These are phyloP conservation scores for Hypoxylon sp. DNA, from an alignment of 2,329 filamentous ascomycete species.

Conservation along the genomic window DNA sequence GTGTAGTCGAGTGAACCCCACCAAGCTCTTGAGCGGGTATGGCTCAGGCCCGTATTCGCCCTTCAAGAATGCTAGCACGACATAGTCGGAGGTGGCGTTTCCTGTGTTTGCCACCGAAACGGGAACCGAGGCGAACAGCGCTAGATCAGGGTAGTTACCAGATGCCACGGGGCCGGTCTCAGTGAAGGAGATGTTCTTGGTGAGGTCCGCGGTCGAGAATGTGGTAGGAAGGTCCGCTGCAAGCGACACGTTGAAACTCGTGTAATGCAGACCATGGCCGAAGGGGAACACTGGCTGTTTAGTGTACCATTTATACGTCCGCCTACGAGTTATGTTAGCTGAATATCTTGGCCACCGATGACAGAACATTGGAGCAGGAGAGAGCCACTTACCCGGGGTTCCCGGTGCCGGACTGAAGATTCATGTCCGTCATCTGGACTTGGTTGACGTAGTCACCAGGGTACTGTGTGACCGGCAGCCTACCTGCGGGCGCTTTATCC, in stretches of 20 bases:
- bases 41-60: slow-evolving; percentile 62
- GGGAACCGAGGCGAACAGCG: slow-evolving; percentile 57
- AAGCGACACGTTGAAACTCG: slow-evolving; percentile 58
- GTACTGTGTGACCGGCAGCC: slow-evolving; percentile 68
- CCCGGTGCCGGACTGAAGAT: slow-evolving; percentile 59
- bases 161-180: slow-evolving; percentile 48
- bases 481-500: slow-evolving; percentile 62
- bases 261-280: slow-evolving; percentile 70
- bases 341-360: neutral
- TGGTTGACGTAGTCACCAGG: slow-evolving; percentile 63
- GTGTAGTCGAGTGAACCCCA: slow-evolving; percentile 62
- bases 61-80: slow-evolving; percentile 63
- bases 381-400: slow-evolving; percentile 57
- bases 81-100: slow-evolving; percentile 62
- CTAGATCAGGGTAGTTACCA: slow-evolving; percentile 56
- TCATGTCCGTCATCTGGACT: slow-evolving; percentile 68
- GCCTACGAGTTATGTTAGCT: slow-evolving; percentile 35
- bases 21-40: slow-evolving; percentile 65
- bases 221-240: slow-evolving; percentile 42
- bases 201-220: slow-evolving; percentile 44
- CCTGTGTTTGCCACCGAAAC: slow-evolving; percentile 64
- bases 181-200: slow-evolving; percentile 35
- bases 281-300: slow-evolving; percentile 64
- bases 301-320: slow-evolving; percentile 71
- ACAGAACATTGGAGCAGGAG: neutral